Conservation (phyloP, 495 filamentous ascomycete genomes). For the Clohesyomyces aquaticus region DNA sequence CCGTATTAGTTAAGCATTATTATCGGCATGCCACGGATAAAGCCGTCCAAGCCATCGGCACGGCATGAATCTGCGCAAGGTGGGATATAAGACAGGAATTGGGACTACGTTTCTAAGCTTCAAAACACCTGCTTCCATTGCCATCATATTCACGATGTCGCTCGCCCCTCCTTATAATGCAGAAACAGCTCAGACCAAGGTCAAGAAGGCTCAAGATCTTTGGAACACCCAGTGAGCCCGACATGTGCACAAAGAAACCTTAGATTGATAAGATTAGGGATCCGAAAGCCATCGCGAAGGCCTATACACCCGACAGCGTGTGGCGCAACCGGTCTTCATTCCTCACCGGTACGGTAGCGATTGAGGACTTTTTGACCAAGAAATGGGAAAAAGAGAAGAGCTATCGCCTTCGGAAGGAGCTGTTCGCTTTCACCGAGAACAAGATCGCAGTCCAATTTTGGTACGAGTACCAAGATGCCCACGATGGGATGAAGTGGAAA, state of each 20-base stretch:
- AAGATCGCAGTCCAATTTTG: constrained; percentile 89
- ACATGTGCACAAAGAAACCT: not conserved
- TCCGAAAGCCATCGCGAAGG: constrained; percentile 64
- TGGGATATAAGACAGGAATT: no score
- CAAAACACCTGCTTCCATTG: not conserved
- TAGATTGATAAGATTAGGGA: constrained; percentile 52
- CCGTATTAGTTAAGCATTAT: not conserved
- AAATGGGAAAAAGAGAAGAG: constrained; percentile 78
- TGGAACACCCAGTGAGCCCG: constrained; percentile 76
- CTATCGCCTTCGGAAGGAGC: constrained; percentile 82
- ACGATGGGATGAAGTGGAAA: constrained; percentile 77
- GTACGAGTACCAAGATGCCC: constrained; percentile 80
- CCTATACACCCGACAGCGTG: constrained; percentile 76
- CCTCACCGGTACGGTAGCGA: constrained; percentile 67
- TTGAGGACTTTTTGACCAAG: constrained; percentile 69
- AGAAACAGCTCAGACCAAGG: constrained; percentile 73
- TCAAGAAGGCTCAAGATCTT: constrained; percentile 81
- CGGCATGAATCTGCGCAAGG: no score
- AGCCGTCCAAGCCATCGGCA: not conserved
- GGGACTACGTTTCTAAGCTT: not conserved
- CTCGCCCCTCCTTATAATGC: constrained; percentile 78
- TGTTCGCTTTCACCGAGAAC: constrained; percentile 75
- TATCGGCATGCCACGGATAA: not conserved
- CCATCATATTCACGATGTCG: constrained; percentile 50
- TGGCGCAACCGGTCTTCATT: constrained; percentile 83